Conservation (phyloP, 108 stramenopile genomes). For the Fistulifera pelliculosa region DNA sequence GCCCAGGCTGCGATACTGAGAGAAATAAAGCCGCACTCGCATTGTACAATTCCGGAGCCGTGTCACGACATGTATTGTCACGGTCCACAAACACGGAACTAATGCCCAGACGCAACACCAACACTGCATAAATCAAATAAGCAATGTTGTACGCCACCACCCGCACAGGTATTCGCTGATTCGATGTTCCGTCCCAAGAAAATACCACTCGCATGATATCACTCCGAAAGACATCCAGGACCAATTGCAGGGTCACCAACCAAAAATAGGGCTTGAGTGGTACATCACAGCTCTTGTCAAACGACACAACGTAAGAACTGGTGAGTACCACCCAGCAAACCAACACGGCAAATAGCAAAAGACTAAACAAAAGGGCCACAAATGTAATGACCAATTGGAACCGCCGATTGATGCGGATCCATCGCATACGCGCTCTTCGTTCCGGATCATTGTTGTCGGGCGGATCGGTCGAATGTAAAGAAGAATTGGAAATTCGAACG, state of each 20-base stretch:
- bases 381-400: constrained; percentile 45
- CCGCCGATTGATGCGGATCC: constrained; percentile 53
- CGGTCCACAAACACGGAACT: constrained; percentile 28
- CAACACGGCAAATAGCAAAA: constrained; percentile 44
- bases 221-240: constrained; percentile 60
- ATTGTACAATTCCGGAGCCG: constrained; percentile 52
- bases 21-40: constrained; percentile 36
- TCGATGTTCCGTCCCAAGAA: constrained; percentile 37
- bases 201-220: constrained; percentile 62
- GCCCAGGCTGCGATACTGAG: constrained; percentile 58
- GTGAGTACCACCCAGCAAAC: constrained; percentile 62
- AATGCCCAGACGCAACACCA: constrained; percentile 50
- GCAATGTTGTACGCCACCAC: constrained; percentile 53
- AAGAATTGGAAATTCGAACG: background rate
- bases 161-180: constrained; percentile 26
- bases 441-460: constrained; percentile 21
- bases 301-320: constrained; percentile 49
- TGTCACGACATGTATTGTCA: constrained; percentile 33
- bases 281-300: constrained; percentile 60
- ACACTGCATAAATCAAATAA: constrained; percentile 50
- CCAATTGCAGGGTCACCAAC: constrained; percentile 53
- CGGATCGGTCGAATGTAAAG: background rate
- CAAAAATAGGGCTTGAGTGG: constrained; percentile 63
- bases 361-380: constrained; percentile 50
- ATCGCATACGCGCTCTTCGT: constrained; percentile 37